Percentiles rank a stretch among this genome's conserved stretches.
phyloP scores from a whole-genome alignment of 2,329 filamentous ascomycete genomes.

The Colletotrichum sp. region DNA sequence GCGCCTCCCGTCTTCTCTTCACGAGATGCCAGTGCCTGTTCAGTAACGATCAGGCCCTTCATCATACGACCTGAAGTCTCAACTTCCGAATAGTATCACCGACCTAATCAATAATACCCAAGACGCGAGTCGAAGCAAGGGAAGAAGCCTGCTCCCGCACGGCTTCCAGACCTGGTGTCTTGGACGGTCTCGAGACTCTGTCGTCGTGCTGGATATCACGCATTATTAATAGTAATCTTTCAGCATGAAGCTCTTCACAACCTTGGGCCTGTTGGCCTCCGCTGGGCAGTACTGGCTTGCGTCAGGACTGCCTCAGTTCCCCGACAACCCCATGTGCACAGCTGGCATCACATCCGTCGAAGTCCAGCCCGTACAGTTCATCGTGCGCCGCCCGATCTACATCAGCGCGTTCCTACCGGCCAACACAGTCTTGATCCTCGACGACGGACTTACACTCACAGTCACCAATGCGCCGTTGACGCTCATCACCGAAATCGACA shows the following conservation, averaged over 20 bases:
- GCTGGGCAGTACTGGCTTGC: conserved; percentile 13
- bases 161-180: conserved; percentile 19
- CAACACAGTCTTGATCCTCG: conserved; percentile 13
- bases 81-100: not conserved
- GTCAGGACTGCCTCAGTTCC: conserved; percentile 12
- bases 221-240: not conserved
- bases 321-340: conserved; percentile 12
- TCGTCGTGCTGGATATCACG: conserved; percentile 12
- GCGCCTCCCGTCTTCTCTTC: not conserved
- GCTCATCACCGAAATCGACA: conserved; percentile 12
- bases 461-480: conserved; percentile 17
- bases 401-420: conserved; percentile 16
- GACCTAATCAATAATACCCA: not conserved
- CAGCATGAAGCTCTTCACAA: conserved; percentile 4
- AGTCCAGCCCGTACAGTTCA: conserved; percentile 16
- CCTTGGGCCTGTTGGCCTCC: not conserved
- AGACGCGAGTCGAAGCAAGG: not conserved
- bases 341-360: conserved; percentile 19
- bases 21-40: conserved; percentile 5
- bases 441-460: conserved; percentile 14
- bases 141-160: not conserved
- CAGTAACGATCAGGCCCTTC: not conserved
- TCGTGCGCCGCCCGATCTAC: conserved; percentile 17
- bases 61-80: not conserved
- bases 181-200: not conserved